Conservation (phyloP, 768 basidiomycete species). For the Kwoniella botswanensis region DNA sequence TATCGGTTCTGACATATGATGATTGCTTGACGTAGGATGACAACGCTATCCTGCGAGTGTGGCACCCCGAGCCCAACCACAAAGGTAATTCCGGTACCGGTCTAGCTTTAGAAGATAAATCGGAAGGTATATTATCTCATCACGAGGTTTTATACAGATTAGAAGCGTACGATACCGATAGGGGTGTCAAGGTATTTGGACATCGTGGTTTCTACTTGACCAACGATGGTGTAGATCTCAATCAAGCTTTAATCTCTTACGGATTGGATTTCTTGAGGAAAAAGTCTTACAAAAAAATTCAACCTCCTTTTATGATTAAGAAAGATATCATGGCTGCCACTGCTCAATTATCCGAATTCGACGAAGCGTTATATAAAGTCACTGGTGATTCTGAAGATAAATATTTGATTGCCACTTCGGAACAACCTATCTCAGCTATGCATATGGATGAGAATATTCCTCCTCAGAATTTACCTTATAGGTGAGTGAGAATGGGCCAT, state of each 20-base stretch:
- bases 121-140: conserved; percentile 83
- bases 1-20: not conserved
- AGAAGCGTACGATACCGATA: conserved; percentile 95
- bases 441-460: conserved; percentile 98
- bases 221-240: conserved; percentile 93
- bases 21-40: conserved; percentile 72
- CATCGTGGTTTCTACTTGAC: conserved; percentile 97
- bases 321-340: conserved; percentile 97
- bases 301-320: conserved; percentile 98
- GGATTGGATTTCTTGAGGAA: conserved; percentile 89
- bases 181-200: conserved; percentile 82
- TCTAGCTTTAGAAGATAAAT: conserved; percentile 64
- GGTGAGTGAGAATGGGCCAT: conserved; percentile 61
- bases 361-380: conserved; percentile 97
- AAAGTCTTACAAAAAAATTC: conserved; percentile 86
- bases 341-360: conserved; percentile 96
- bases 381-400: conserved; percentile 71
- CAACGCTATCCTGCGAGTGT: conserved; percentile 77
- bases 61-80: conserved; percentile 78
- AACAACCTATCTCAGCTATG: conserved; percentile 96
- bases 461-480: conserved; percentile 86
- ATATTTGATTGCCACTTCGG: conserved; percentile 97
- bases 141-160: conserved; percentile 92
- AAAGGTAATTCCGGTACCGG: conserved; percentile 61
- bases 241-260: conserved; percentile 92